Percentiles rank a stretch among this genome's conserved stretches.
phyloP scores from a whole-genome alignment of 2,329 filamentous ascomycete species.

The Ceratocystis alfenasii region DNA sequence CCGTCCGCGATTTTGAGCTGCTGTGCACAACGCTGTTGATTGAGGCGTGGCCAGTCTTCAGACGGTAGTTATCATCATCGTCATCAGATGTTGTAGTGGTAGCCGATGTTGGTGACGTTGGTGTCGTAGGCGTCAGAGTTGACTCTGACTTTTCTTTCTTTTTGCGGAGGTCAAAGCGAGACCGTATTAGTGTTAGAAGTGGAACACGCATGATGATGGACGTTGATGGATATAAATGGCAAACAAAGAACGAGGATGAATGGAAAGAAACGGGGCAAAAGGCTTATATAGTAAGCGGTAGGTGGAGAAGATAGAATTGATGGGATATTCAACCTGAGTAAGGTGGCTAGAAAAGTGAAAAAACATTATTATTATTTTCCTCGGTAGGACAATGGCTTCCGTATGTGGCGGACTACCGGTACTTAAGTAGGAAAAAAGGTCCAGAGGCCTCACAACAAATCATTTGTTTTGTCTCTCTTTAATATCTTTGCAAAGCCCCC shows the following conservation, averaged over 20 bases:
- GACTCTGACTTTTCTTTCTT: constrained; percentile 8
- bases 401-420: neutral
- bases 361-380: no score
- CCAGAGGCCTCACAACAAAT: no score
- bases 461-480: neutral
- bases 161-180: constrained; percentile 10
- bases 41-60: neutral
- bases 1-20: neutral
- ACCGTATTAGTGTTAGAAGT: constrained; percentile 10
- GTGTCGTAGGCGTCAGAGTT: neutral
- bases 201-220: constrained; percentile 5
- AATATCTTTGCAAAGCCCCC: neutral
- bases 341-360: no score
- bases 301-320: neutral
- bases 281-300: neutral
- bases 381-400: no score
- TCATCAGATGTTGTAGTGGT: neutral
- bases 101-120: neutral
- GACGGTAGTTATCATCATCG: neutral
- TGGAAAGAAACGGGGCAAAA: no score
- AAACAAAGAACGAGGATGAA: neutral
- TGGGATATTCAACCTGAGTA: no score
- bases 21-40: neutral
- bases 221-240: neutral
- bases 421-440: no score